Conservation (phyloP, 2,329 filamentous ascomycete genomes). For the Teratosphaeria viscida region DNA sequence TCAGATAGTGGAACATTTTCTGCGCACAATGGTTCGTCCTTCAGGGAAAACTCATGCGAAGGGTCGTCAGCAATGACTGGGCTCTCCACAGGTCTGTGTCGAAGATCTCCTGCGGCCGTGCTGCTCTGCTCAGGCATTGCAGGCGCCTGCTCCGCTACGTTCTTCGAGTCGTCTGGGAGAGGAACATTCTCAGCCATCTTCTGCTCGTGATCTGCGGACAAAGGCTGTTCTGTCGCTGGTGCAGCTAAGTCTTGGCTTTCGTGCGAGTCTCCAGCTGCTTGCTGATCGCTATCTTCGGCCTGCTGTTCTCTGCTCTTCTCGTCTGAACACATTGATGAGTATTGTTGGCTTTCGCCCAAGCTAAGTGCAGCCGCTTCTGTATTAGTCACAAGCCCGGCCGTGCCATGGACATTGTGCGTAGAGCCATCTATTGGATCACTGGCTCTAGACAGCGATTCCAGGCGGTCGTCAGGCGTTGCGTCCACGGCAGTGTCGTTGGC, state of each 20-base stretch:
- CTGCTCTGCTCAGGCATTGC: not conserved
- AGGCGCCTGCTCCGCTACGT: not conserved
- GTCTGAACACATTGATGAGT: conserved; percentile 1
- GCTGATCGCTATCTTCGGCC: not conserved
- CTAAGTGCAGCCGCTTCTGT: not conserved
- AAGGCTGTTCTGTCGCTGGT: not conserved
- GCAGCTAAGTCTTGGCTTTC: not conserved
- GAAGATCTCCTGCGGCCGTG: not conserved
- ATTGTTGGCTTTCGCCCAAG: not conserved
- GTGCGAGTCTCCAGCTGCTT: not conserved
- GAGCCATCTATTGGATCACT: not conserved
- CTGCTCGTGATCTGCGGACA: not conserved
- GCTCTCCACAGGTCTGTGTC: not conserved
- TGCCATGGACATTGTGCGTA: not conserved
- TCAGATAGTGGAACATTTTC: not conserved
- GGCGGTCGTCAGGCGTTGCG: not conserved
- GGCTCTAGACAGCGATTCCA: not conserved
- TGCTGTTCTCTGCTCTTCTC: conserved; percentile 18
- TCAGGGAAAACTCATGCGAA: not conserved
- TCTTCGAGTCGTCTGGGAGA: not conserved
- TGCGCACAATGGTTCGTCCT: not conserved
- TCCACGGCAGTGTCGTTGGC: not conserved
- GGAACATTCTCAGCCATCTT: not conserved
- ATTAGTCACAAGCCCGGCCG: too few relatives aligned
- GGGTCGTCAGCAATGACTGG: not conserved